These are phyloP conservation scores for Scheffersomyces lignicola DNA, from an alignment of 1,139 yeast genomes.

Conservation along the genomic window DNA sequence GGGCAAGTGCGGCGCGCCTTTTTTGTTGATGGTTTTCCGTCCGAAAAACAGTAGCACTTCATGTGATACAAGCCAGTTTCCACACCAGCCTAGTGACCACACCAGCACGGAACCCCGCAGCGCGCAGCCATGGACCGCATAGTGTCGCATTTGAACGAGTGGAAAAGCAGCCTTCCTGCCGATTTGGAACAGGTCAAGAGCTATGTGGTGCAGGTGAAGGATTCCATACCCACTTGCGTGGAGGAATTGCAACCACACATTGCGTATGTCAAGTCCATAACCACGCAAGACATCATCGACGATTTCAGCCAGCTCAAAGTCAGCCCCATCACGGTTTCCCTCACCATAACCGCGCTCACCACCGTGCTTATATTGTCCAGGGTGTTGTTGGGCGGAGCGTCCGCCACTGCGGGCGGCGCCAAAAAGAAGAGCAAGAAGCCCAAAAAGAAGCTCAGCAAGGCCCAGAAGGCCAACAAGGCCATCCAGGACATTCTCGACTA, in stretches of 20 bases:
- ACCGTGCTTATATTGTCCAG: constrained; percentile 21
- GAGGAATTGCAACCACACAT: constrained; percentile 11
- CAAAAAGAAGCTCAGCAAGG: constrained; percentile 42
- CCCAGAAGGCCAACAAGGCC: constrained; percentile 44
- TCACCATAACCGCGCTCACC: constrained; percentile 32
- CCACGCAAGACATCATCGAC: constrained; percentile 20
- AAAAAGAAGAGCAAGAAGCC: constrained; percentile 20
- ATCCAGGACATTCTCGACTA: constrained; percentile 43
- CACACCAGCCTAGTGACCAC: too few relatives aligned
- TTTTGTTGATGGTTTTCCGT: too few relatives aligned
- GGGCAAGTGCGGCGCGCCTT: constrained; percentile 2
- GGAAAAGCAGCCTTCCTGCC: constrained; percentile 12
- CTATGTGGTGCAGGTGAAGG: constrained; percentile 12
- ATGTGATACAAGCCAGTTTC: too few relatives aligned
- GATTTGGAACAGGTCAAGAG: constrained; percentile 12
- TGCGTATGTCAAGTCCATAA: constrained; percentile 11
- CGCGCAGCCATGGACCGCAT: constrained; percentile 12
- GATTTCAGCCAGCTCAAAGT: constrained; percentile 32
- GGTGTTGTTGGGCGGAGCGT: constrained; percentile 15
- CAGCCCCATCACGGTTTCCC: constrained; percentile 37
- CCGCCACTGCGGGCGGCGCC: constrained; percentile 8
- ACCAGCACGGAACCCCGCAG: too few relatives aligned
- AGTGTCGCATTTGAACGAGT: constrained; percentile 11
- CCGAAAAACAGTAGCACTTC: too few relatives aligned
- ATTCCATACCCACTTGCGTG: constrained; percentile 9